These are phyloP conservation scores for Ogataea saltuana DNA, from an alignment of 805 yeast species.

Conservation along the genomic window DNA sequence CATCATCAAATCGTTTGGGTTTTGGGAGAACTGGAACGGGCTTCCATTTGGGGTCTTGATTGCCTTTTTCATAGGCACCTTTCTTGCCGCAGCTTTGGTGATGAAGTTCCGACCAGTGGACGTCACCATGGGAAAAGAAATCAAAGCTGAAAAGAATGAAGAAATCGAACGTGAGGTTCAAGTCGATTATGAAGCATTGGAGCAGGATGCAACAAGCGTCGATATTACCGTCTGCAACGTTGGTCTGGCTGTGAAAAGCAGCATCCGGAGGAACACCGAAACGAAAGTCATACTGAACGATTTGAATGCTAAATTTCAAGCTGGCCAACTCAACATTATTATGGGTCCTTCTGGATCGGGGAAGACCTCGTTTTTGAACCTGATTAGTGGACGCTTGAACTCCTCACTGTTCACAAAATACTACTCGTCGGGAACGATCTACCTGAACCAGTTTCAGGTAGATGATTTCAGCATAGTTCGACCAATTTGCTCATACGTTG, in stretches of 20 bases:
- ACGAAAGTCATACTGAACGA: constrained; percentile 42
- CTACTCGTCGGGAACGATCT: constrained; percentile 42
- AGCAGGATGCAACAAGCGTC: constrained; percentile 6
- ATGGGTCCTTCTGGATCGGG: constrained; percentile 87
- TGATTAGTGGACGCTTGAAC: constrained; percentile 58
- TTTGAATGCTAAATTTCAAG: constrained; percentile 51
- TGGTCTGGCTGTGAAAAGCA: constrained; percentile 26
- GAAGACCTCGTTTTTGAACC: constrained; percentile 65
- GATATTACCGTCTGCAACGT: constrained; percentile 24
- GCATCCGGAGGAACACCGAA: constrained; percentile 15
- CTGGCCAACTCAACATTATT: constrained; percentile 65
- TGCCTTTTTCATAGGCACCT: constrained; percentile 60
- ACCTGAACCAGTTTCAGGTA: constrained; percentile 40
- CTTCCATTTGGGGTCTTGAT: constrained; percentile 62
- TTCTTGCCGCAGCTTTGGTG: constrained; percentile 47
- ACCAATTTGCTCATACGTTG: constrained; percentile 68
- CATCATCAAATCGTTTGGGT: constrained; percentile 59
- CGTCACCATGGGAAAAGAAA: constrained; percentile 47
- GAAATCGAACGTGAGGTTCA: constrained; percentile 12
- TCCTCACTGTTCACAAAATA: constrained; percentile 33
- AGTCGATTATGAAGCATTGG: background rate
- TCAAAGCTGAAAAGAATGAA: constrained; percentile 17
- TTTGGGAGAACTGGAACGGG: constrained; percentile 60
- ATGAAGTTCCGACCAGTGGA: constrained; percentile 53
- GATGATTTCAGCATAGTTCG: constrained; percentile 34